Evolutionary conservation across 2,329 filamentous ascomycete genomes (phyloP).

Genomic region (Teratosphaeriaceae sp.): DNA sequence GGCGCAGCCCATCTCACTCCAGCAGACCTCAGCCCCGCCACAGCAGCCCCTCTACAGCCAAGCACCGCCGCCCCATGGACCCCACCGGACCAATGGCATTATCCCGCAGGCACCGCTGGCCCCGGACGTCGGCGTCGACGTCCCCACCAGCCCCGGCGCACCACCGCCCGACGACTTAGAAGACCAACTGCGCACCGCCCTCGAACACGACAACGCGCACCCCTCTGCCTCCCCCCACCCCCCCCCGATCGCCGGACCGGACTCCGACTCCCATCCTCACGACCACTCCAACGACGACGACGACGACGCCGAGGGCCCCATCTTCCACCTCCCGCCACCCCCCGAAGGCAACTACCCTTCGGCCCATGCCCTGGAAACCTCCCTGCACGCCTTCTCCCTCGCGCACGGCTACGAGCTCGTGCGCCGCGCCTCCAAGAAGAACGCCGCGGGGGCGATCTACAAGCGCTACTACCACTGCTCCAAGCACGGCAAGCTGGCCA

Average conservation of each 20-base stretch:
- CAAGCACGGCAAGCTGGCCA: conserved; percentile 25
- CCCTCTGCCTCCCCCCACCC: too few species aligned
- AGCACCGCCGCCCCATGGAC: neutral
- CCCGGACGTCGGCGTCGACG: conserved; percentile 2
- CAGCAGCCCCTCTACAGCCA: neutral
- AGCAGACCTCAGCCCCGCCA: neutral
- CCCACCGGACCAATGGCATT: too few species aligned
- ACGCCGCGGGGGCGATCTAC: conserved; percentile 26
- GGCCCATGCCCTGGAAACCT: conserved; percentile 24
- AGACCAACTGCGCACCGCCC: conserved; percentile 20
- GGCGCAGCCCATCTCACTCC: neutral
- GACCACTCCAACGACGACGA: too few species aligned
- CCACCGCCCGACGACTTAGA: conserved; percentile 20
- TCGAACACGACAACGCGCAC: conserved; percentile 9
- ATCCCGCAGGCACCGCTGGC: conserved; percentile 6
- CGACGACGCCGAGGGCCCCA: conserved; percentile 19
- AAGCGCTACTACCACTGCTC: conserved; percentile 30
- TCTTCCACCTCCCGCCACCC: conserved; percentile 27
- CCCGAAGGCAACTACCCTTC: conserved; percentile 23
- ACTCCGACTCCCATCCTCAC: conserved; percentile 18
- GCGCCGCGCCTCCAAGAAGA: conserved; percentile 27
- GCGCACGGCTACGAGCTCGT: conserved; percentile 30
- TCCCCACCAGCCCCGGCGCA: conserved; percentile 20
- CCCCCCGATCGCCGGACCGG: too few species aligned
- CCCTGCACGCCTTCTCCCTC: conserved; percentile 26